phyloP scores from a whole-genome alignment of 805 yeast genomes.

The Barnettozyma sucrosica region DNA sequence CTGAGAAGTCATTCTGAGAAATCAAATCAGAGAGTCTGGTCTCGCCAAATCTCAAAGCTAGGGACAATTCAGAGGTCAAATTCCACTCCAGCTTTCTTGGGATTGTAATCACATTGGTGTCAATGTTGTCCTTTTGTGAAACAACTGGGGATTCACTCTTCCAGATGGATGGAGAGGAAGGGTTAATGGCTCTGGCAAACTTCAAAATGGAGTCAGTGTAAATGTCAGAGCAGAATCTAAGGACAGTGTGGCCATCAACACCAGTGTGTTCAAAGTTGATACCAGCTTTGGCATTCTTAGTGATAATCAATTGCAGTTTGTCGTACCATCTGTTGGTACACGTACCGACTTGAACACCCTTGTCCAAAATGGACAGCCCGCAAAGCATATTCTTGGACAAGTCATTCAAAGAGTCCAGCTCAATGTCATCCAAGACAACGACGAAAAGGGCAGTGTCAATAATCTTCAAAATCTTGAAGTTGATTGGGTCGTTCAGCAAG shows the following conservation, averaged over 20 bases:
- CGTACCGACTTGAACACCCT: slow-evolving; percentile 89
- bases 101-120: slow-evolving; percentile 50
- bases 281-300: slow-evolving; percentile 88
- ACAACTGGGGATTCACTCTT: slow-evolving; percentile 45
- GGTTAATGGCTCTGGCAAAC: slow-evolving; percentile 79
- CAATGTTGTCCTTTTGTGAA: slow-evolving; percentile 34
- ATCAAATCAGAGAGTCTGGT: slow-evolving; percentile 83
- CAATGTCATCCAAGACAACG: slow-evolving; percentile 76
- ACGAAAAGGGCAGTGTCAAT: slow-evolving; percentile 80
- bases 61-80: slow-evolving; percentile 66
- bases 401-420: slow-evolving; percentile 52
- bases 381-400: slow-evolving; percentile 82
- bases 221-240: slow-evolving; percentile 82
- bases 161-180: slow-evolving; percentile 67
- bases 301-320: slow-evolving; percentile 79
- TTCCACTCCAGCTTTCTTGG: slow-evolving; percentile 91
- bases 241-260: slow-evolving; percentile 91
- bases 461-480: slow-evolving; percentile 64
- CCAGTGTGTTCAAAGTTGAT: slow-evolving; percentile 93
- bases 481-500: slow-evolving; percentile 42
- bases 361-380: slow-evolving; percentile 71
- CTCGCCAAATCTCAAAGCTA: slow-evolving; percentile 84
- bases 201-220: slow-evolving; percentile 86
- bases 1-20: slow-evolving; percentile 82
- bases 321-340: slow-evolving; percentile 96